Evolutionary conservation across 1,139 yeast species (phyloP), one percentile per base, ranked within the genome.

Genomic region (Yamadazyma mexicana): DNA sequence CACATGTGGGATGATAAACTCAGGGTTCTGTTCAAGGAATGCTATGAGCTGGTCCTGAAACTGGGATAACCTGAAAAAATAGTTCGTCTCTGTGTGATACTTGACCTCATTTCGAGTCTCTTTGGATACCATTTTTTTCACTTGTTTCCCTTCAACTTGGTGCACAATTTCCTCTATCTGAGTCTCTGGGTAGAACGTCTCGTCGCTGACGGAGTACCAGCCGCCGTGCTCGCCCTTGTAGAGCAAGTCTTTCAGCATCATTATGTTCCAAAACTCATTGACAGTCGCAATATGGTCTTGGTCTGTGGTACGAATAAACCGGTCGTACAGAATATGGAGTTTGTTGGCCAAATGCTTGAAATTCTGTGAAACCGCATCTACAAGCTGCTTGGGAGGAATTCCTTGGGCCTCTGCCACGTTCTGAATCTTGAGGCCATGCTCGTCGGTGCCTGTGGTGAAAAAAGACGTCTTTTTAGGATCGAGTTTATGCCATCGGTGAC

Each of bases 191-290:
- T 87, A 91, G 55, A 92, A 92, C 0, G 98, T 85, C 61, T 92
- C 99, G 56, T 94, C 98, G 38, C 95, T 84, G 5, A 91, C 71
- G 8, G 95, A 87, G 57, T 94, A 92, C 98, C 98, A 92, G 1
- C 99, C 99, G 37, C 78, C 64, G 59, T 92, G 98, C 20, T 75
- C 64, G 2, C 96, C 96, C 55, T 83, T 77, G 56, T 89, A 88
- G 3, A 94, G 85, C 50, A 67, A 78, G 0, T 88, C 94, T 37
- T 74, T 77, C 1, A 72, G 64, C 36, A 62, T 48, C 51, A 94
- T 75, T 4, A 66, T 47, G 1, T 68, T 61, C 98, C 98, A 92
- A 46, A 92, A 73, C 34, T 68, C 62, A 32, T 69, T 65, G 2
- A 89, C 95, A 1, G 89, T 79, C 2, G 50, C 59, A 0, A 75